Evolutionary conservation across 257 asterid genomes (phyloP), one percentile per base, ranked within the genome.

Genomic region (Jacaranda copaia): DNA sequence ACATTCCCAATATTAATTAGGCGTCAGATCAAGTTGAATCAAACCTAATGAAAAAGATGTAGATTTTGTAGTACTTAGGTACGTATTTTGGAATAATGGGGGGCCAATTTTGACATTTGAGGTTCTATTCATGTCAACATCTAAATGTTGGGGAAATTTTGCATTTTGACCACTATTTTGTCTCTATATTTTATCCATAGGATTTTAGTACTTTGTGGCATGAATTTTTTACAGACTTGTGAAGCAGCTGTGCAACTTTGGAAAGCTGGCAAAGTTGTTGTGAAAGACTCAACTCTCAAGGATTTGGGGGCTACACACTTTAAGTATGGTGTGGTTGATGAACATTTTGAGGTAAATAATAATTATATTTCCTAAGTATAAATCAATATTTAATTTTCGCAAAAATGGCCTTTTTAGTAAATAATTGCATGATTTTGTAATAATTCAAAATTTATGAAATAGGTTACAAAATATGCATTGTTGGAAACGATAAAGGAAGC

Each of bases 201-300:
- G 11, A 20, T 42, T 14, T 63, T 9, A 43, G 16, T 16, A 62
- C 15, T 36, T n/a, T 14, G 4, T 5, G 5, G 40, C 19, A 43
- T n/a, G 36, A 42, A 42, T 42, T 4, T 65, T 12, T 43, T 68
- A 69, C 82, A 89, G 97, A 86, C 94, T 0, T 88, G 94, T 72
- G 93, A 90, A 89, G 86, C 94, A 0, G 97, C 96, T 0, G 89
- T 87, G 66, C 93, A 92, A 51, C 93, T 90, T 38, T 74, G 97
- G 55, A 90, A 85, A 85, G 81, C 87, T 5, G 97, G 96, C 36
- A 81, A 84, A 76, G 85, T 85, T 62, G 85, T 83, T 66, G 83
- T 88, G 40, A 82, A 85, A 64, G 94, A 86, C 46, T 88, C 92
- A 11, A 89, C 78, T 53, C 85, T 92, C 4, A 87, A 85, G 63